Percentiles rank a stretch among this genome's conserved stretches.
Conservation (phyloP, 768 basidiomycete genomes). For the Lentinula detonsa region DNA sequence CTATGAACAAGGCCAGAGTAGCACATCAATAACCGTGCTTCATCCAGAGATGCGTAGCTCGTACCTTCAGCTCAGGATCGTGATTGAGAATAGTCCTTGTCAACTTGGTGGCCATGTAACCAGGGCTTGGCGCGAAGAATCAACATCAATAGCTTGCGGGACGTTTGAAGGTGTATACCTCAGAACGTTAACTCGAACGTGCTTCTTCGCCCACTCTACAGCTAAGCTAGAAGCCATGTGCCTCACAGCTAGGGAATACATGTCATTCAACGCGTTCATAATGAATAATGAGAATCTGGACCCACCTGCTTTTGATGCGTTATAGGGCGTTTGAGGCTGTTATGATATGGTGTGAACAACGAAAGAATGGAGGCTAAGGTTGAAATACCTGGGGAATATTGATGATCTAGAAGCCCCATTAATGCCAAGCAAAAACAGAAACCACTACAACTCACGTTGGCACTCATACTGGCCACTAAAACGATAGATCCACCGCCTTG, state of each 20-base stretch:
- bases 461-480: conserved; percentile 88
- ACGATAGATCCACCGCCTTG: conserved; percentile 75
- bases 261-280: not conserved
- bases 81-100: conserved; percentile 77
- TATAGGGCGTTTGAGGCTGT: conserved; percentile 90
- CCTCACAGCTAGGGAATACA: conserved; percentile 57
- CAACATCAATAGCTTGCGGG: not conserved
- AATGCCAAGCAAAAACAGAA: conserved; percentile 8
- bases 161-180: conserved; percentile 35
- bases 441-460: conserved; percentile 50
- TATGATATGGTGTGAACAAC: not conserved
- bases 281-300: not conserved
- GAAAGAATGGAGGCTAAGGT: not conserved
- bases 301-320: conserved; percentile 88
- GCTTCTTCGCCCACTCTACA: conserved; percentile 93
- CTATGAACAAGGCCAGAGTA: conserved; percentile 28
- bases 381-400: conserved; percentile 75
- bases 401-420: conserved; percentile 51
- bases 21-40: not conserved
- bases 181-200: conserved; percentile 79
- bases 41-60: not conserved
- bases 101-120: conserved; percentile 92
- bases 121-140: conserved; percentile 48
- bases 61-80: conserved; percentile 70
- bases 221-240: conserved; percentile 92